phyloP scores from a whole-genome alignment of 192 early-diverging fungal genomes.

The Umbelopsis ramanniana region DNA sequence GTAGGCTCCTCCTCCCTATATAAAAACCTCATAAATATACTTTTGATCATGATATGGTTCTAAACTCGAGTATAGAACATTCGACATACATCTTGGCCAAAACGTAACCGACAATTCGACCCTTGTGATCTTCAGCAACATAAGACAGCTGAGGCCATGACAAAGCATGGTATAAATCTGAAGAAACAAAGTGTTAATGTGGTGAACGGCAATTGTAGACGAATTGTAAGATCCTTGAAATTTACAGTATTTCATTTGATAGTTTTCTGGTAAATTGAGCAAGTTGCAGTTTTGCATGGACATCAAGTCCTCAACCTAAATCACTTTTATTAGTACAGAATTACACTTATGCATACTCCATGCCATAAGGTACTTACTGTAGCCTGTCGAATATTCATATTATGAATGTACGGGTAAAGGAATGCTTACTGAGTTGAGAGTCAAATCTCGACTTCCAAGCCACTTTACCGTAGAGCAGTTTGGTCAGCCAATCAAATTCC shows the following conservation, averaged over 20 bases:
- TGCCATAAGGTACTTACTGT: constrained; percentile 49
- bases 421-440: neutral
- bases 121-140: constrained; percentile 92
- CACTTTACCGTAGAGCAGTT: neutral
- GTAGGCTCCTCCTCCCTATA: constrained; percentile 86
- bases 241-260: constrained; percentile 98
- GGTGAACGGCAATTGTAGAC: too few relatives aligned
- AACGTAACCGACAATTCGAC: constrained; percentile 96
- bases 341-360: neutral
- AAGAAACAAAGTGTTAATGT: neutral
- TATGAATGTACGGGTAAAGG: constrained; percentile 6
- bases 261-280: constrained; percentile 98
- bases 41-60: neutral
- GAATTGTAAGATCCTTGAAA: too few relatives aligned
- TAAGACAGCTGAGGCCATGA: constrained; percentile 94
- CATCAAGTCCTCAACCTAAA: constrained; percentile 82
- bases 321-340: neutral
- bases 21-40: neutral
- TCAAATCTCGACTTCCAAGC: neutral
- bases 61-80: too few relatives aligned
- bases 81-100: constrained; percentile 88
- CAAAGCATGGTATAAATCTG: constrained; percentile 79
- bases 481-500: neutral
- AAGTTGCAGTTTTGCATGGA: constrained; percentile 98
- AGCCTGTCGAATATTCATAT: constrained; percentile 76